phyloP scores from a whole-genome alignment of 805 yeast species.

The Ogataea chonburiensis region DNA sequence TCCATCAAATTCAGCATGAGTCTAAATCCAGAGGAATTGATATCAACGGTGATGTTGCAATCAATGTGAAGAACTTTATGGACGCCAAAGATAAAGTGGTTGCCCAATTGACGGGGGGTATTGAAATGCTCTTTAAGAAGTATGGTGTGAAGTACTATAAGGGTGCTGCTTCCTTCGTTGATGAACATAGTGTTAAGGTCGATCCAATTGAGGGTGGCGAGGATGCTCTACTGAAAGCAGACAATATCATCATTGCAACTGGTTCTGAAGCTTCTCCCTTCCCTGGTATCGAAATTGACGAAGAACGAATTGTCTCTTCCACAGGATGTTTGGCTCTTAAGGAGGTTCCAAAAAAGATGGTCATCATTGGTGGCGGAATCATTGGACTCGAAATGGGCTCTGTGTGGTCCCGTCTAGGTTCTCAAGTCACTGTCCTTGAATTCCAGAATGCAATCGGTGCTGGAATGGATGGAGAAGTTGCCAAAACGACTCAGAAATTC shows the following conservation, averaged over 20 bases:
- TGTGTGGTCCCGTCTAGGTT: slow-evolving; percentile 91
- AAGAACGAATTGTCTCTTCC: slow-evolving; percentile 93
- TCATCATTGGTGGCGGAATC: slow-evolving; percentile 98
- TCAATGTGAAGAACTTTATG: slow-evolving; percentile 79
- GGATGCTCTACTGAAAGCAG: slow-evolving; percentile 70
- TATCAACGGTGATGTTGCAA: slow-evolving; percentile 61
- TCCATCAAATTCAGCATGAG: slow-evolving; percentile 85
- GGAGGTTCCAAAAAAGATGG: slow-evolving; percentile 89
- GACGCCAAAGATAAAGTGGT: slow-evolving; percentile 92
- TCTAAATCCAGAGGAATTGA: slow-evolving; percentile 88
- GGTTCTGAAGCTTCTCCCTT: slow-evolving; percentile 98
- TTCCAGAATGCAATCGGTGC: slow-evolving; percentile 92
- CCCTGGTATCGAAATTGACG: slow-evolving; percentile 97
- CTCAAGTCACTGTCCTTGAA: slow-evolving; percentile 93
- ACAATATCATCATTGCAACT: slow-evolving; percentile 91
- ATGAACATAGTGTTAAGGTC: slow-evolving; percentile 74
- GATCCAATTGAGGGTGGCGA: slow-evolving; percentile 85
- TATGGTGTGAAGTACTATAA: slow-evolving; percentile 92
- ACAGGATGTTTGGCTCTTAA: slow-evolving; percentile 85
- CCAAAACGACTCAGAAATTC: slow-evolving; percentile 85
- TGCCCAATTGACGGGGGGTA: slow-evolving; percentile 85
- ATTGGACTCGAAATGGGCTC: slow-evolving; percentile 99
- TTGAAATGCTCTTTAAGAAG: slow-evolving; percentile 92
- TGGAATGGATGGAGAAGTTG: slow-evolving; percentile 95
- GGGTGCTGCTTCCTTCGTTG: slow-evolving; percentile 86